Percentiles rank a stretch among this genome's conserved stretches.
These are phyloP conservation scores for Beauveria rudraprayagi DNA, from an alignment of 2,329 filamentous ascomycete genomes.

Conservation along the genomic window DNA sequence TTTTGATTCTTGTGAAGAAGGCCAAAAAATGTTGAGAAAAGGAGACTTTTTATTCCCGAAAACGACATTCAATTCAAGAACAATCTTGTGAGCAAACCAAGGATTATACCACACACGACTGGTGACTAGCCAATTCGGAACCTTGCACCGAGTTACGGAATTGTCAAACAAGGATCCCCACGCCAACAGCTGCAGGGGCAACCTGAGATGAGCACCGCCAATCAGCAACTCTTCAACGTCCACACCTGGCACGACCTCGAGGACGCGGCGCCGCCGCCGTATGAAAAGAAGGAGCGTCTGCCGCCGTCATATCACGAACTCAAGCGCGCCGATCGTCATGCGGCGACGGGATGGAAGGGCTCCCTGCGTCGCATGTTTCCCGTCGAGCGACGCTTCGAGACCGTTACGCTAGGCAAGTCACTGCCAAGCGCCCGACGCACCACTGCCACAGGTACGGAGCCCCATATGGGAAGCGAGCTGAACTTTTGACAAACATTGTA, in stretches of 20 bases:
- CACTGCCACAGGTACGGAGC: not conserved
- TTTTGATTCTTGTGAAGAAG: not conserved
- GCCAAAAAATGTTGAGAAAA: not conserved
- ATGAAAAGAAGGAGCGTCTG: constrained; percentile 3
- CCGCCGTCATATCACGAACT: constrained; percentile 6
- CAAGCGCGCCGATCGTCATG: not conserved
- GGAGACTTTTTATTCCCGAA: not conserved
- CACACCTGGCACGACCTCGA: not conserved
- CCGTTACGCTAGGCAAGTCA: constrained; percentile 3
- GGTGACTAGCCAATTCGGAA: too few relatives aligned
- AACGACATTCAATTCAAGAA: not conserved
- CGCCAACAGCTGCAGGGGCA: not conserved
- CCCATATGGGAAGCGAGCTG: not conserved
- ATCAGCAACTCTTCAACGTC: not conserved
- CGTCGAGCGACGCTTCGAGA: constrained; percentile 3
- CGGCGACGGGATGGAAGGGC: not conserved
- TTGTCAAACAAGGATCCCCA: not conserved
- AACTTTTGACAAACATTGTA: not conserved
- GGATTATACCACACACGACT: not conserved
- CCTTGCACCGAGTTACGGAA: too few relatives aligned
- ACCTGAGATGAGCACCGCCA: not conserved
- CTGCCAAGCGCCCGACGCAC: not conserved
- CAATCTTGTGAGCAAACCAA: not conserved
- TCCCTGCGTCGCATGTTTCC: constrained; percentile 4
- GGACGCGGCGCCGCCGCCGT: not conserved